Evolutionary conservation across 192 early-diverging fungal genomes (phyloP), one percentile per base, ranked within the genome.

Genomic region (Coemansia sp.): DNA sequence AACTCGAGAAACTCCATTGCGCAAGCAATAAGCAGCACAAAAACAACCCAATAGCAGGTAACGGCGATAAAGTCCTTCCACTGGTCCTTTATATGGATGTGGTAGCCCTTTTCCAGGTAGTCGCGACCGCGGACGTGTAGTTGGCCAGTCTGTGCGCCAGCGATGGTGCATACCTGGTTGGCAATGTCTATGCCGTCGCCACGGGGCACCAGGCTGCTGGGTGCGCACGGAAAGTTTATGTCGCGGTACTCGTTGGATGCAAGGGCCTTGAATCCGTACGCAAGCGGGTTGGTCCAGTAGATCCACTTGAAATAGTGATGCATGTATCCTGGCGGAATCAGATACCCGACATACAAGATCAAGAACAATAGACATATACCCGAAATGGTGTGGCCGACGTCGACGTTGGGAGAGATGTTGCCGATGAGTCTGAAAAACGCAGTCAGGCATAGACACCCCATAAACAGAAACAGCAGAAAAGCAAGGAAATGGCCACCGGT

Each of bases 261-360:
- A 25, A 92, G 75, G 20, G 86, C 73, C 60, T 87, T 85, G 75
- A 86, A 85, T 0, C 83, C 89, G 67, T 91, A 93, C 0, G 85
- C 73, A 22, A 91, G 69, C n/a, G 89, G 89, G 60, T 88, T 87
- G 36, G 90, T 87, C 82, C 83, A 89, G 68, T 76, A 85, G n/a
- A 90, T 75, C 84, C 87, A 90, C 49, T 64, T 75, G 36, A 91
- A 83, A 78, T 85, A 90, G 38, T 59, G 33, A 63, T 84, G 84
- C 85, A 90, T 86, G 6, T 67, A 45, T 8, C 59, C 40, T 14
- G 84, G 83, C 33, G 87, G 85, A 60, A 85, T 85, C 60, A 87
- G 72, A 54, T 88, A 84, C 61, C 87, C 87, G 40, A 76, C 75
- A 49, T 86, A 85, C 57, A 90, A 66, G 57, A 87, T 81, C 66